Conservation (phyloP, 768 basidiomycete species). For the Melanogaster broomeanus region DNA sequence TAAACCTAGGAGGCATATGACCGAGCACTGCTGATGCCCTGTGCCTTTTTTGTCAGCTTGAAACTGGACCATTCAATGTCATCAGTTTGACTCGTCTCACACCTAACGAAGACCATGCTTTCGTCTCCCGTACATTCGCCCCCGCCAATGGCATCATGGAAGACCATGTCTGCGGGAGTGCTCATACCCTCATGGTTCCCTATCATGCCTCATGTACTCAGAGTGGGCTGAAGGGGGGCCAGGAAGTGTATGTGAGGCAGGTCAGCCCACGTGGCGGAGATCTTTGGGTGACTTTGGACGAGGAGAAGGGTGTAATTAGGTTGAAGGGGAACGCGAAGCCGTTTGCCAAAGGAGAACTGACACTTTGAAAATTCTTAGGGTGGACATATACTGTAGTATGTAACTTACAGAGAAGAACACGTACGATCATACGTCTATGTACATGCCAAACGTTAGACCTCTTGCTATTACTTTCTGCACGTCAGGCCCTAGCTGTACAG, state of each 20-base stretch:
- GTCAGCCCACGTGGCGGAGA: slow-evolving; percentile 54
- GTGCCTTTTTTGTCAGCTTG: too few species aligned
- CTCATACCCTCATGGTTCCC: slow-evolving; percentile 49
- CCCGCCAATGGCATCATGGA: slow-evolving; percentile 38
- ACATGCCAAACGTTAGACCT: too few species aligned
- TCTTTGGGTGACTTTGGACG: slow-evolving; percentile 41
- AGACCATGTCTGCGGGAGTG: slow-evolving; percentile 56
- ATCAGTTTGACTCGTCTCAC: slow-evolving; percentile 43
- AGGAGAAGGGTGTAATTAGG: slow-evolving; percentile 30
- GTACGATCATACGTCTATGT: too few species aligned
- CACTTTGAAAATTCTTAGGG: not conserved
- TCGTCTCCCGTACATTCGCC: slow-evolving; percentile 54
- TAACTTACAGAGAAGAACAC: too few species aligned
- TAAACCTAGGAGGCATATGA: too few species aligned
- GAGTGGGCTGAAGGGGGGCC: slow-evolving; percentile 20
- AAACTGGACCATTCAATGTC: slow-evolving; percentile 7
- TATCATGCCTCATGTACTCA: slow-evolving; percentile 42
- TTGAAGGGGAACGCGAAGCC: slow-evolving; percentile 37
- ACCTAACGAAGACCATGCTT: slow-evolving; percentile 34
- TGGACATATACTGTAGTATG: too few species aligned
- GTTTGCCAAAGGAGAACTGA: slow-evolving; percentile 4
- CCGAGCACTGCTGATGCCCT: not conserved
- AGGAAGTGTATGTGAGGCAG: slow-evolving; percentile 46
- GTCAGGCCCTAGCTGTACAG: too few species aligned
- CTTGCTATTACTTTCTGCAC: too few species aligned